These are phyloP conservation scores for Artomyces pyxidatus DNA, from an alignment of 768 basidiomycete genomes.

Conservation along the genomic window DNA sequence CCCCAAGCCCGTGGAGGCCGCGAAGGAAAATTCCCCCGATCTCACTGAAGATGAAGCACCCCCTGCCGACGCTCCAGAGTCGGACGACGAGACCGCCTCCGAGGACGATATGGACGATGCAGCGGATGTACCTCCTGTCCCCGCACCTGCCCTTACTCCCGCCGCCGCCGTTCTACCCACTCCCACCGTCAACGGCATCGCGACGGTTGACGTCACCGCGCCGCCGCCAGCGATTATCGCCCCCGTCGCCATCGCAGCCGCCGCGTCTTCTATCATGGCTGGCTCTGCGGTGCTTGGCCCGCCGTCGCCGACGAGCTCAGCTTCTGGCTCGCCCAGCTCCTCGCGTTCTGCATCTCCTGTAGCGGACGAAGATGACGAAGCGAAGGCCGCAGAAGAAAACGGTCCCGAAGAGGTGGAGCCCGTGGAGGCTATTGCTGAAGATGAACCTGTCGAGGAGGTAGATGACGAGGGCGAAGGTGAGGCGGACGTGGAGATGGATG, in stretches of 20 bases:
- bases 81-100: conserved; percentile 13
- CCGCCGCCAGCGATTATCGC: conserved; percentile 8
- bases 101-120: conserved; percentile 24
- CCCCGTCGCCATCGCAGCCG: conserved; percentile 28
- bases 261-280: conserved; percentile 43
- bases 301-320: conserved; percentile 28
- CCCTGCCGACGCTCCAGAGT: conserved; percentile 17
- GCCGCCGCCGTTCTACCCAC: no score
- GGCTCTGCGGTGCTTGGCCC: conserved; percentile 32
- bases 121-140: conserved; percentile 17
- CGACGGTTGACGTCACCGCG: conserved; percentile 1
- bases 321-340: conserved; percentile 35
- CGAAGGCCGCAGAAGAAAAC: conserved; percentile 7
- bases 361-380: conserved; percentile 13
- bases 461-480: conserved; percentile 8
- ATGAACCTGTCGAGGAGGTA: conserved; percentile 12
- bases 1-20: conserved; percentile 6
- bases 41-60: conserved; percentile 29
- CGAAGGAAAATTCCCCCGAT: conserved; percentile 20
- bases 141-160: conserved; percentile 5
- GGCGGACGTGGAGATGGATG: conserved; percentile 27
- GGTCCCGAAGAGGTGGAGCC: conserved; percentile 19
- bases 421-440: conserved; percentile 22
- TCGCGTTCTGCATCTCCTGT: conserved; percentile 11
- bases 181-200: no score